Evolutionary conservation across 2,329 filamentous ascomycete species (phyloP).

Genomic region (Diaporthe ilicicola): DNA sequence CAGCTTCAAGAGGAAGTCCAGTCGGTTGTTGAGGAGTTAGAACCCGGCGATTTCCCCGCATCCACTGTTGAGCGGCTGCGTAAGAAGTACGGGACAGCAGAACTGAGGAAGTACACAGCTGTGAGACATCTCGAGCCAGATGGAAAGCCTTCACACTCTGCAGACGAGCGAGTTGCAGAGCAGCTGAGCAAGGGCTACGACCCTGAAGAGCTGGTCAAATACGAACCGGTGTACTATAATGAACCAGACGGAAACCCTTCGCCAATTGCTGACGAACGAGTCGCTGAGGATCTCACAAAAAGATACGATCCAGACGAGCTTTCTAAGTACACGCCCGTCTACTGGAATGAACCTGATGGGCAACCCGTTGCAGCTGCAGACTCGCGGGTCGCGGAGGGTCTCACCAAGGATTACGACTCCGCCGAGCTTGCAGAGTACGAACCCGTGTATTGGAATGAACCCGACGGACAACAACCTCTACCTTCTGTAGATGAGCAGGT

Average conservation of each 20-base stretch:
- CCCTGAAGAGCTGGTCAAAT: not conserved
- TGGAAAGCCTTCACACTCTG: conserved; percentile 16
- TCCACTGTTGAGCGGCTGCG: conserved; percentile 11
- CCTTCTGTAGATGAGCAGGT: not conserved
- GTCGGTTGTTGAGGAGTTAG: not conserved
- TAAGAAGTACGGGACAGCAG: conserved; percentile 24
- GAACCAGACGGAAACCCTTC: conserved; percentile 15
- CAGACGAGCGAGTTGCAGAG: not conserved
- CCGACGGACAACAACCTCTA: conserved; percentile 29
- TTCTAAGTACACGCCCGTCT: conserved; percentile 45
- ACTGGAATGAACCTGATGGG: conserved; percentile 38
- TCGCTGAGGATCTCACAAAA: conserved; percentile 30
- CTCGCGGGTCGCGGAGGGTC: not conserved
- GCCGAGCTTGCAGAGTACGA: conserved; percentile 51
- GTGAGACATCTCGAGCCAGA: conserved; percentile 38
- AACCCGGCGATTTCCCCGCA: conserved; percentile 3
- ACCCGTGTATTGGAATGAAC: conserved; percentile 37
- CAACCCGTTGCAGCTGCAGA: conserved; percentile 15
- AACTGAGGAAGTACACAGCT: conserved; percentile 37
- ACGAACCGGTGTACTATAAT: not conserved
- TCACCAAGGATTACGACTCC: conserved; percentile 42
- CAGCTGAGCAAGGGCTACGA: not conserved
- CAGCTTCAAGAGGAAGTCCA: conserved; percentile 22
- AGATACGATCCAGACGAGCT: conserved; percentile 48
- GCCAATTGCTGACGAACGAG: not conserved